These are phyloP conservation scores for Purpureocillium lavendulum DNA, from an alignment of 2,329 filamentous ascomycete genomes.

Conservation along the genomic window DNA sequence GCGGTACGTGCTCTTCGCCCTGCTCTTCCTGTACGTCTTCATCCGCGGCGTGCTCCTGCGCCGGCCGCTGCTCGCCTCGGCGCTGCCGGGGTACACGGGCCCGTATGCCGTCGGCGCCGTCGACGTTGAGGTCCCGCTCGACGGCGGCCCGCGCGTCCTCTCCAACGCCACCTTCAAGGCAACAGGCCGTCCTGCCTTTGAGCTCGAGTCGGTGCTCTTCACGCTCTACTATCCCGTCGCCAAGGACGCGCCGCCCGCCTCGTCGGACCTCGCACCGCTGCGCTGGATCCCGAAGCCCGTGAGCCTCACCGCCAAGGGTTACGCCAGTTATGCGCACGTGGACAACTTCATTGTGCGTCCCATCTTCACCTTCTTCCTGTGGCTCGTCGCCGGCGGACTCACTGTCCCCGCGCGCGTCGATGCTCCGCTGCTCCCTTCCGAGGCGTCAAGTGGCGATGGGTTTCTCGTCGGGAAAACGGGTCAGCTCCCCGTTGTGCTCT, in stretches of 20 bases:
- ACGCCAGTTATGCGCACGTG: slow-evolving; percentile 34
- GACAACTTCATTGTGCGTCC: slow-evolving; percentile 33
- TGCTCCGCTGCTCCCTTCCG: slow-evolving; percentile 25
- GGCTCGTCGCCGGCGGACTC: slow-evolving; percentile 32
- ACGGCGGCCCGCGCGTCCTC: slow-evolving; percentile 17
- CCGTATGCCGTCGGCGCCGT: slow-evolving; percentile 35
- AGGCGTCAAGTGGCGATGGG: slow-evolving; percentile 1
- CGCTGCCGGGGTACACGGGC: slow-evolving; percentile 34
- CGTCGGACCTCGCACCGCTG: neutral
- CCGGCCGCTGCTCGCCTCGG: slow-evolving; percentile 33
- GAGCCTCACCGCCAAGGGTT: slow-evolving; percentile 34
- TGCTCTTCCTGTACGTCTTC: slow-evolving; percentile 22
- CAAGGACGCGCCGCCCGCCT: neutral
- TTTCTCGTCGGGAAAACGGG: neutral
- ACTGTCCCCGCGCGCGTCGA: slow-evolving; percentile 40
- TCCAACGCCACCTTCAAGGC: slow-evolving; percentile 24
- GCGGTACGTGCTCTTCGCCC: neutral
- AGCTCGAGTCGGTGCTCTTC: slow-evolving; percentile 38
- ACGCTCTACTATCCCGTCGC: slow-evolving; percentile 39
- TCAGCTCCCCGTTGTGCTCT: slow-evolving; percentile 36
- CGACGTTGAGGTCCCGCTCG: slow-evolving; percentile 36
- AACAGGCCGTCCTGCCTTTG: slow-evolving; percentile 30
- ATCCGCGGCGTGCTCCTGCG: slow-evolving; percentile 26
- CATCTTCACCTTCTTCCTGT: slow-evolving; percentile 33
- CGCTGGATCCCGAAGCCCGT: slow-evolving; percentile 36